Conservation (phyloP, 257 asterid species). For the Nicotiana sylvestris region DNA sequence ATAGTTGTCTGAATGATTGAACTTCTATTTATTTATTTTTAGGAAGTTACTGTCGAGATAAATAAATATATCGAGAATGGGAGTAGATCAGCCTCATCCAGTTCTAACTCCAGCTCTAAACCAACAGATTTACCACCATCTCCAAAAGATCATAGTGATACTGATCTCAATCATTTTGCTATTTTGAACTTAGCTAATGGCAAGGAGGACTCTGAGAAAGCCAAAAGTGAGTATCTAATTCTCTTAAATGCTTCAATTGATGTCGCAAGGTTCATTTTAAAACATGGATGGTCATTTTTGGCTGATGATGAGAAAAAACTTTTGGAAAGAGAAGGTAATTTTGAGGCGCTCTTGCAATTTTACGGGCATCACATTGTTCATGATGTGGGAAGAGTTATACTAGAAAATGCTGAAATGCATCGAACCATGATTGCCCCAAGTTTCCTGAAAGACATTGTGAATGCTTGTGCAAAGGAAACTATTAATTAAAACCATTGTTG, state of each 20-base stretch:
- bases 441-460: conserved; percentile 9
- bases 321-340: not conserved
- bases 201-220: not conserved
- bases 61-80: not conserved
- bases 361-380: not conserved
- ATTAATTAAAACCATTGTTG: not conserved
- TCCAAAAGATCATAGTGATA: not conserved
- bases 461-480: not conserved
- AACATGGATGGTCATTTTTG: not conserved
- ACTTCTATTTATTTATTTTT: not conserved
- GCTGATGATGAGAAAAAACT: not conserved
- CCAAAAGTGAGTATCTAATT: not conserved
- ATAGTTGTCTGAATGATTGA: not conserved
- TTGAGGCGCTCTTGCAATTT: not conserved
- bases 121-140: not conserved
- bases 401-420: conserved; percentile 4
- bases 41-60: not conserved
- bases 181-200: not conserved
- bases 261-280: not conserved
- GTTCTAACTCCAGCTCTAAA: too few relatives aligned
- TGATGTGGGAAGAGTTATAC: not conserved
- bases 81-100: not conserved
- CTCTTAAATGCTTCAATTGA: conserved; percentile 3
- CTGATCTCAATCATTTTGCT: not conserved
- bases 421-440: conserved; percentile 3